Base-by-base conservation (phyloP, 139 green algal species). In the Pseudopediastrum boryanum region DNA sequence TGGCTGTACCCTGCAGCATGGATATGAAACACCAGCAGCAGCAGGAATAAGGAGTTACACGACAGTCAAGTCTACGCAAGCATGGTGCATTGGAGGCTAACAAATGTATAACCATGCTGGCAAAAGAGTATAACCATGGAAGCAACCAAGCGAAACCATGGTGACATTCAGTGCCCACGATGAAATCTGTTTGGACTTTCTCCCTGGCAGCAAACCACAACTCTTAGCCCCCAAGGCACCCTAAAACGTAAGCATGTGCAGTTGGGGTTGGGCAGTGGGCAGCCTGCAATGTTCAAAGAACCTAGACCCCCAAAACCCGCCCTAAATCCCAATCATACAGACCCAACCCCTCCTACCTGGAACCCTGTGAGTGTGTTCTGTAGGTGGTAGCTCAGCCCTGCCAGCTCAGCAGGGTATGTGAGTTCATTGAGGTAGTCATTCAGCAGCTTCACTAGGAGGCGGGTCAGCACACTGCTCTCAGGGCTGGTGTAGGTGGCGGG, bases 1-100 rank as follows among this genome's bases (percentile, higher is more conserved):
- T 98, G 85, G 83, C 73, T 90, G 88, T 97, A 97, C 42, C 94
- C 94, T n/a, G n/a, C n/a, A n/a, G n/a, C n/a, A n/a, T n/a, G n/a
- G n/a, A n/a, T n/a, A n/a, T n/a, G n/a, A n/a, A n/a, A n/a, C n/a
- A n/a, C n/a, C n/a, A n/a, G n/a, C n/a, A n/a, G n/a, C n/a, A n/a
- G n/a, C n/a, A n/a, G n/a, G n/a, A n/a, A n/a, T n/a, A n/a, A n/a
- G n/a, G n/a, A n/a, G n/a, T n/a, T n/a, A n/a, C n/a, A n/a, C n/a
- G n/a, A n/a, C n/a, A n/a, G n/a, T n/a, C n/a, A n/a, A n/a, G n/a
- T n/a, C n/a, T n/a, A n/a, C n/a, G n/a, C n/a, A n/a, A n/a, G n/a
- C n/a, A n/a, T n/a, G n/a, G n/a, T n/a, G n/a, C n/a, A n/a, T n/a
- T n/a, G n/a, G n/a, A n/a, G n/a, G n/a, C n/a, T n/a, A n/a, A n/a